phyloP scores from a whole-genome alignment of 768 basidiomycete genomes.

The Collybia sordida region DNA sequence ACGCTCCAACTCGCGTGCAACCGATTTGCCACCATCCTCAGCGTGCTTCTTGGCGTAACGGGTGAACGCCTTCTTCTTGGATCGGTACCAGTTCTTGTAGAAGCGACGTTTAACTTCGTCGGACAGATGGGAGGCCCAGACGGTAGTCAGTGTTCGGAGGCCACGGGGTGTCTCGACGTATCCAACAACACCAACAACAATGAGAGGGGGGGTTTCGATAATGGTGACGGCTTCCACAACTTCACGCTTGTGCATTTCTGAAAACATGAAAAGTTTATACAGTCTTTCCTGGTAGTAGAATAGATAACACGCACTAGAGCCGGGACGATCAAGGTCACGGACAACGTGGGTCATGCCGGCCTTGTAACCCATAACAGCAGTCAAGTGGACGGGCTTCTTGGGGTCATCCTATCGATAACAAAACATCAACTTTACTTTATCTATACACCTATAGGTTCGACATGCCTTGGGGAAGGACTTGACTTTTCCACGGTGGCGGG shows the following conservation, averaged over 20 bases:
- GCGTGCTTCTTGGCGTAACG: conserved; percentile 99
- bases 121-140: conserved; percentile 97
- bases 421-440: background rate
- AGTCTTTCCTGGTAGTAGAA: background rate
- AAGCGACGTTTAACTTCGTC: conserved; percentile 98
- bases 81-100: conserved; percentile 99
- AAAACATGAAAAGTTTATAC: conserved; percentile 4
- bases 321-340: conserved; percentile 98
- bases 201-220: conserved; percentile 95
- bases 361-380: conserved; percentile 99
- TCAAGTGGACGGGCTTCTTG: conserved; percentile 98
- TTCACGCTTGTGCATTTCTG: conserved; percentile 99
- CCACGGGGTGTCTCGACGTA: conserved; percentile 99
- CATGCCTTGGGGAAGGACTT: conserved; percentile 98
- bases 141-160: conserved; percentile 96
- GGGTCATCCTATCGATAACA: conserved; percentile 80
- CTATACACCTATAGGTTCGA: background rate
- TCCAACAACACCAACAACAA: conserved; percentile 96
- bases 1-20: conserved; percentile 95
- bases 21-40: conserved; percentile 89
- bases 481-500: conserved; percentile 97
- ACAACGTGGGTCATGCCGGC: conserved; percentile 99
- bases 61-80: conserved; percentile 99
- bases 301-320: conserved; percentile 77
- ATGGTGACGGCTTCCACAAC: conserved; percentile 97